Percentiles rank a stretch among this genome's conserved stretches.
Conservation (phyloP, 495 filamentous ascomycete species). For the Ascodesmis nigricans region DNA sequence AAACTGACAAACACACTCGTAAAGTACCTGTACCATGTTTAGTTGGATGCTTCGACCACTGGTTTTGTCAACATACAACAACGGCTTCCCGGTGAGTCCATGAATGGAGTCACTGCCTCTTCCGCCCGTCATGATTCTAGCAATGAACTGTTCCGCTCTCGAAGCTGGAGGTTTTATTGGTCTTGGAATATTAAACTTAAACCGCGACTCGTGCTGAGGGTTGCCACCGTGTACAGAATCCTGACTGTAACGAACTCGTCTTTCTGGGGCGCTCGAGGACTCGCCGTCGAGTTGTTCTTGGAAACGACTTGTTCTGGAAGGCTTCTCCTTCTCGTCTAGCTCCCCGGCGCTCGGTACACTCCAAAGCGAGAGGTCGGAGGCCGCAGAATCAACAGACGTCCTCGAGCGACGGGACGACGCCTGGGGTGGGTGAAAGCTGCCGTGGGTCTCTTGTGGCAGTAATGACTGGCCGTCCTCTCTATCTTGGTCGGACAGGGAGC, state of each 20-base stretch:
- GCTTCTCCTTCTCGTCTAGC: slow-evolving; percentile 67
- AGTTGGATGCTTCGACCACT: too few relatives aligned
- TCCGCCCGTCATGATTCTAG: slow-evolving; percentile 62
- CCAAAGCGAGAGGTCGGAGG: slow-evolving; percentile 53
- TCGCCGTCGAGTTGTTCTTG: slow-evolving; percentile 39
- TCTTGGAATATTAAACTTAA: slow-evolving; percentile 57
- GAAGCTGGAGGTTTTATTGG: too few relatives aligned
- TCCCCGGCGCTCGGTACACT: slow-evolving; percentile 88
- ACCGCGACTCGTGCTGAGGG: too few relatives aligned
- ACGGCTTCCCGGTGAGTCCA: slow-evolving; percentile 84
- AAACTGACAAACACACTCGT: slow-evolving; percentile 95
- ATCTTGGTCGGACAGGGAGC: slow-evolving; percentile 29
- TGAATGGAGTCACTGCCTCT: slow-evolving; percentile 45
- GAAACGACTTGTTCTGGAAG: slow-evolving; percentile 33
- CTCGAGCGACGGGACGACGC: slow-evolving; percentile 23
- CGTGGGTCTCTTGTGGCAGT: slow-evolving; percentile 11
- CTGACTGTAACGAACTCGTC: slow-evolving; percentile 7
- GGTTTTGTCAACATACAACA: slow-evolving; percentile 56
- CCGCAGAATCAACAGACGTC: slow-evolving; percentile 31
- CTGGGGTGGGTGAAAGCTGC: slow-evolving; percentile 20
- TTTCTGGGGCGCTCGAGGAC: slow-evolving; percentile 16
- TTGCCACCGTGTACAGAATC: too few relatives aligned
- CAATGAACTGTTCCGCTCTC: slow-evolving; percentile 43
- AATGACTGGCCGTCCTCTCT: slow-evolving; percentile 18
- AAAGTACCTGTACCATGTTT: slow-evolving; percentile 50